Evolutionary conservation across 169 alveolate genomes (phyloP), one percentile per base, ranked within the genome.

Genomic region (Plasmodium chabaudi): DNA sequence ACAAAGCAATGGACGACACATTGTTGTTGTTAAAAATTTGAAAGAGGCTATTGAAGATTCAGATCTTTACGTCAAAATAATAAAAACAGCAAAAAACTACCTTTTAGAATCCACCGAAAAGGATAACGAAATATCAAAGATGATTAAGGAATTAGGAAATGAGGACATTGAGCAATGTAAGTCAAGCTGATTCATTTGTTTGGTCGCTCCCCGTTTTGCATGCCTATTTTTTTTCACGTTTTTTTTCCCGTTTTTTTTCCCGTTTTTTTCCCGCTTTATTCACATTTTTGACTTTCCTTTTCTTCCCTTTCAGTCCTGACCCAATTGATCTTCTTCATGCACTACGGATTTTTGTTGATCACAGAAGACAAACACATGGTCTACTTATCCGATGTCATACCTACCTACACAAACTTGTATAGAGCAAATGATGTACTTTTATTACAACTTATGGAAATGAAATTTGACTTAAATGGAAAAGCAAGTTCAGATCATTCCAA

Each of bases 161-260:
- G 75, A 61, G 19, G 88, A 75, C 9, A 56, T 75, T 12, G 88
- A 75, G 34, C 61, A 64, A 49, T 75, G 88, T 75, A 75, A 23
- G 67, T 10, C 27, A 7, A 17, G 0, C 5, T 13, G 59, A 49
- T 1, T 49, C 59, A 10, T 47, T 21, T 21, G 25, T 21, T 21
- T 21, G 25, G 1, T 21, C 25, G 1, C 1, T 47, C 1, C 2
- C 1, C 13, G 56, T 13, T 9, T 47, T 10, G 56, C 56, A 13
- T 47, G 56, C 1, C 13, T 47, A 0, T 21, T 57, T 57, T 23
- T 15, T 12, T 9, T 3, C 21, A 13, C 4, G 1, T 4, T 57
- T n/a, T 42, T 15, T 19, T 12, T 12, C 10, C 0, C 17, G 0
- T 55, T 10, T 4, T 9, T 5, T 19, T 10, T 59, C 19, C 0